Percentiles rank a stretch among this genome's conserved stretches.
Evolutionary conservation across 2,329 filamentous ascomycete species (phyloP).

Genomic region (Sporothrix pallida): DNA sequence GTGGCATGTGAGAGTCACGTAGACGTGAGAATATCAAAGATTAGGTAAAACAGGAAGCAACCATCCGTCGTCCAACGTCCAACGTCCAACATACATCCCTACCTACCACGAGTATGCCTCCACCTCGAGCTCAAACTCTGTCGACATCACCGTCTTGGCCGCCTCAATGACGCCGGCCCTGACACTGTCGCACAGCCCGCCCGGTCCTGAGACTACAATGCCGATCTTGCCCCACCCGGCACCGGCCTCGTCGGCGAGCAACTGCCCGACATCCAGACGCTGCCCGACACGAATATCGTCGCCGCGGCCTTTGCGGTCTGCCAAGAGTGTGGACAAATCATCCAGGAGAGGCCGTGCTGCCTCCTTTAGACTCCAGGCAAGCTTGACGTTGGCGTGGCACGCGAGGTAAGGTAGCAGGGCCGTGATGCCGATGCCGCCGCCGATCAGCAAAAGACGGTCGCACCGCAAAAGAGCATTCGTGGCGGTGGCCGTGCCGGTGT

Average conservation of each 20-base stretch:
- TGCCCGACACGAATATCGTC: background rate
- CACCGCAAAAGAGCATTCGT: background rate
- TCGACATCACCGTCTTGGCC: background rate
- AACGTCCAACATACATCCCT: background rate
- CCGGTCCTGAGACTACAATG: background rate
- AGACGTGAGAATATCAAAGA: too few relatives aligned
- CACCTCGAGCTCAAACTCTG: slow-evolving; percentile 4
- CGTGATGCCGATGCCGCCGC: slow-evolving; percentile 57
- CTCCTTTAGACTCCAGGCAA: slow-evolving; percentile 37
- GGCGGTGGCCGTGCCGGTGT: background rate
- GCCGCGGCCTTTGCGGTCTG: background rate
- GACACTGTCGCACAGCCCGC: slow-evolving; percentile 5
- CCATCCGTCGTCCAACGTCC: too few relatives aligned
- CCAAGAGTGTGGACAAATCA: background rate
- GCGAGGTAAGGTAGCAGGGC: slow-evolving; percentile 47
- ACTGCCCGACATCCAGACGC: background rate
- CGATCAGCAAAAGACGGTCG: slow-evolving; percentile 51
- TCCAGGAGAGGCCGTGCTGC: background rate
- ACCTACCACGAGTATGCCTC: slow-evolving; percentile 16
- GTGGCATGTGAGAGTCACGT: too few relatives aligned
- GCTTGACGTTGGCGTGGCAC: slow-evolving; percentile 46
- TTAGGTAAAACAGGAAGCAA: too few relatives aligned
- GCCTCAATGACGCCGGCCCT: background rate
- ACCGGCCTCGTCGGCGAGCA: background rate
- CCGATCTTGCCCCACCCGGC: background rate